Evolutionary conservation across 176 grass and related monocot species (phyloP).

Genomic region (Lolium rigidum): DNA sequence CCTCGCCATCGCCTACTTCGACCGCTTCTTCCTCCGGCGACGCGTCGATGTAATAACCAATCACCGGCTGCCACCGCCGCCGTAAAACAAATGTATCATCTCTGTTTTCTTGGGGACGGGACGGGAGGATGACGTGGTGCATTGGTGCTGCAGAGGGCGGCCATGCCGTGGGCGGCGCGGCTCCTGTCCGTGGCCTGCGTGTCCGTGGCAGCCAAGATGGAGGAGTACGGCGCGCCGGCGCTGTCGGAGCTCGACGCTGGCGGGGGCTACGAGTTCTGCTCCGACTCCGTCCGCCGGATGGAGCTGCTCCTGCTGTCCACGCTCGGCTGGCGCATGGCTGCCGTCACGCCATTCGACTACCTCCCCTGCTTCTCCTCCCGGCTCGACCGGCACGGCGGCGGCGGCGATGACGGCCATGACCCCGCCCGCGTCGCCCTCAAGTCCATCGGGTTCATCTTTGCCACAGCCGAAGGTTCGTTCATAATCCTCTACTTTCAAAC

Average conservation of each 20-base stretch:
- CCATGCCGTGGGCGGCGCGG: conserved; percentile 72
- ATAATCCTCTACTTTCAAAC: background rate
- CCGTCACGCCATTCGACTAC: conserved; percentile 88
- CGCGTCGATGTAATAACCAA: conserved; percentile 76
- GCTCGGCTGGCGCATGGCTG: conserved; percentile 83
- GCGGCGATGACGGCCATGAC: too few relatives aligned
- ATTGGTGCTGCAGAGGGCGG: conserved; percentile 62
- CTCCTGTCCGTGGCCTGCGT: conserved; percentile 87
- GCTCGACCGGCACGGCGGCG: too few relatives aligned
- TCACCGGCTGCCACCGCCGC: conserved; percentile 25
- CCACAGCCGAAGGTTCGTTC: conserved; percentile 57
- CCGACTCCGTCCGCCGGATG: conserved; percentile 70
- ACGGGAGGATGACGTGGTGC: conserved; percentile 25
- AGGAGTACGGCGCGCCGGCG: conserved; percentile 67
- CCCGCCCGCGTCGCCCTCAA: too few relatives aligned
- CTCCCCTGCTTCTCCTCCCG: background rate
- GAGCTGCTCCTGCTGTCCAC: conserved; percentile 93
- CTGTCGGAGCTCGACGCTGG: conserved; percentile 75
- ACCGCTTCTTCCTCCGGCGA: conserved; percentile 80
- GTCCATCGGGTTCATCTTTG: conserved; percentile 53
- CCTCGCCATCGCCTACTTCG: conserved; percentile 84
- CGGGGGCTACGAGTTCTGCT: conserved; percentile 62
- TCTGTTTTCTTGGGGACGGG: conserved; percentile 34
- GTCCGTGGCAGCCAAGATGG: conserved; percentile 95
- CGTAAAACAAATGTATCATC: background rate